Base-by-base conservation (phyloP, 768 basidiomycete genomes). In the Paxillus involutus region DNA sequence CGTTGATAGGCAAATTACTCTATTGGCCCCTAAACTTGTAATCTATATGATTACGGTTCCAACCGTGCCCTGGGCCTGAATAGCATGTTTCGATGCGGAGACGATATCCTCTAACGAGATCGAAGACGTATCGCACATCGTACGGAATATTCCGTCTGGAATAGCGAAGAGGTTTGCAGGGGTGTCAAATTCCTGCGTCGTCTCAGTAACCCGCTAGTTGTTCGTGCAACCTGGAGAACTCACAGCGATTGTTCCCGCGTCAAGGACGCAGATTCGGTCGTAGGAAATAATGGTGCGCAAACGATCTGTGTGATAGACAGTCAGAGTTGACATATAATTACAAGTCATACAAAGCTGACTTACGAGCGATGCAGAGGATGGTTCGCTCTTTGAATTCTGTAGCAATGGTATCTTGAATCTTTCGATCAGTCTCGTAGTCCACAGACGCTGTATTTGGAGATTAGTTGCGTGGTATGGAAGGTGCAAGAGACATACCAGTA, bases 321-420 rank as follows among this genome's bases (percentile, higher is more conserved):
- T 44, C 43, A 52, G 51, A 4, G 16, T 16, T n/a, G 13, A 35
- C 16, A 44, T 13, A n/a, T 11, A 32, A 32, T 32, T 33, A 14
- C 16, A 14, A 45, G 35, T 35, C 14, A 13, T 7, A 6, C 10
- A 24, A 16, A 44, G 44, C 17, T 26, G 40, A 78, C 88, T 70
- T 61, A 89, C 87, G 91, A 56, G 90, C 90, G 56, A 95, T 94
- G 69, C 89, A 93, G 14, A 95, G 71, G 51, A 95, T 81, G 0
- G 94, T 96, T 58, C 86, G 84, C 67, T 93, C 86, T 42, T 79
- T 74, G 75, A 96, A 98, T 74, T 89, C 88, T 46, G 77, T 76
- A 1, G 90, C 80, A 57, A 98, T 96, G 6, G 94, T 96, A 58
- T 89, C 81, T 66, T 97, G 94, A 55, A 98, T 94, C 67, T 90